phyloP scores from a whole-genome alignment of 306 rosid species.

The Quercus aquifolioides region DNA sequence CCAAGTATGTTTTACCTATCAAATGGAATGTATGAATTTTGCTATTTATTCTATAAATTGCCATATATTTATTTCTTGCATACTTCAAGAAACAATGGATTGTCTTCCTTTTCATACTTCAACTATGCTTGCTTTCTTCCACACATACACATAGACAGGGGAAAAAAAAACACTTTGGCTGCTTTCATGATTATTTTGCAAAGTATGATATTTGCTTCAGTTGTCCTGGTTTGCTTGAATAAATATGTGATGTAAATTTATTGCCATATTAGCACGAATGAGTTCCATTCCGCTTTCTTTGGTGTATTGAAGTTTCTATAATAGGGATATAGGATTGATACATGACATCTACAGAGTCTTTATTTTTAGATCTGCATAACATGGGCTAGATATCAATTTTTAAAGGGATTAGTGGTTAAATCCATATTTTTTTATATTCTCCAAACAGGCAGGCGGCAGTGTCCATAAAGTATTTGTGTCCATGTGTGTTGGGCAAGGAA shows the following conservation, averaged over 20 bases:
- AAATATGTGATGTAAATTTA: not conserved
- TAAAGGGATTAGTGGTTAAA: not conserved
- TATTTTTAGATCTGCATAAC: not conserved
- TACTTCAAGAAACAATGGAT: not conserved
- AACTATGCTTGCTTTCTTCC: not conserved
- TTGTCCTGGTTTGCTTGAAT: not conserved
- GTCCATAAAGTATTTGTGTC: too few species aligned
- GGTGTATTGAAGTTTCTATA: not conserved
- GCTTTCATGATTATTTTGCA: not conserved
- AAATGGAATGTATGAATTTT: not conserved
- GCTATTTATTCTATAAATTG: not conserved
- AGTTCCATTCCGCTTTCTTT: not conserved
- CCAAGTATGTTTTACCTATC: not conserved
- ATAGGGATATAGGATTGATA: too few species aligned
- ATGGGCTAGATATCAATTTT: not conserved
- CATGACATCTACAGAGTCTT: too few species aligned
- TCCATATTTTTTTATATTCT: not conserved
- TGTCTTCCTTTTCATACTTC: not conserved
- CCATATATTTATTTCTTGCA: not conserved
- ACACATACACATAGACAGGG: too few species aligned
- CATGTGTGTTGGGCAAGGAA: too few species aligned
- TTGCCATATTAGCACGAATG: not conserved
- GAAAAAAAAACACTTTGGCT: not conserved
- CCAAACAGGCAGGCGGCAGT: too few species aligned
- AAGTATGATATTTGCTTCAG: not conserved